These are phyloP conservation scores for Ramularia endophylla DNA, from an alignment of 2,329 filamentous ascomycete genomes.

Conservation along the genomic window DNA sequence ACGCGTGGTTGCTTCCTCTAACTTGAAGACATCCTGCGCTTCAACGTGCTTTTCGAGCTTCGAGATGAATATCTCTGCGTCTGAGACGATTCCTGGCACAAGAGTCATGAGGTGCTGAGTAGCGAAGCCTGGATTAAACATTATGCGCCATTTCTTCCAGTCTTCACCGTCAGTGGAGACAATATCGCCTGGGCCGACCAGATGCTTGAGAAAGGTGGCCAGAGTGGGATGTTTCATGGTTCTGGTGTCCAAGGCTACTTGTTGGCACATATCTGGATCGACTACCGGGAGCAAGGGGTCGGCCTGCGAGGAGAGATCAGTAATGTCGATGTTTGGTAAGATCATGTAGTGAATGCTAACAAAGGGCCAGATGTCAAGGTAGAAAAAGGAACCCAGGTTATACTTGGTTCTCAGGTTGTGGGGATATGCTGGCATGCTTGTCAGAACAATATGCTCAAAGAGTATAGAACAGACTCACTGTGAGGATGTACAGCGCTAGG, in stretches of 20 bases:
- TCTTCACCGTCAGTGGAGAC: conserved; percentile 31
- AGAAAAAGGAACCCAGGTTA: conserved; percentile 17
- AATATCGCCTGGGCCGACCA: conserved; percentile 21
- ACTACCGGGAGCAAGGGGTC: conserved; percentile 17
- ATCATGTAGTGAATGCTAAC: too few relatives aligned
- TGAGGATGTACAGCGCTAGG: conserved; percentile 12
- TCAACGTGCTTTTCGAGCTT: conserved; percentile 32
- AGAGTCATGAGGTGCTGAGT: conserved; percentile 35
- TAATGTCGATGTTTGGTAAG: too few relatives aligned
- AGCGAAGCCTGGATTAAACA: conserved; percentile 40
- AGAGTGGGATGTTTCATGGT: conserved; percentile 11
- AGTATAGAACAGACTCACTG: conserved; percentile 1
- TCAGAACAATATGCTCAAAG: too few relatives aligned
- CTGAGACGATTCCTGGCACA: conserved; percentile 34
- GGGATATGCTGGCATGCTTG: too few relatives aligned
- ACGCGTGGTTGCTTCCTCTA: conserved; percentile 36
- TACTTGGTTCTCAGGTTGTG: conserved; percentile 9
- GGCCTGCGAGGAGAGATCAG: too few relatives aligned
- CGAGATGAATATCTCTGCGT: conserved; percentile 26
- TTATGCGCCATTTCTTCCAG: conserved; percentile 40
- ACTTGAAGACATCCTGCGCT: conserved; percentile 33
- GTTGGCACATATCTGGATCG: conserved; percentile 16
- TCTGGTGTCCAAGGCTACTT: conserved; percentile 14
- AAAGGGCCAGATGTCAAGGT: conserved; percentile 21
- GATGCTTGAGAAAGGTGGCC: conserved; percentile 10